Evolutionary conservation across 2,329 filamentous ascomycete species (phyloP).

Genomic region (Colletotrichum sp.): DNA sequence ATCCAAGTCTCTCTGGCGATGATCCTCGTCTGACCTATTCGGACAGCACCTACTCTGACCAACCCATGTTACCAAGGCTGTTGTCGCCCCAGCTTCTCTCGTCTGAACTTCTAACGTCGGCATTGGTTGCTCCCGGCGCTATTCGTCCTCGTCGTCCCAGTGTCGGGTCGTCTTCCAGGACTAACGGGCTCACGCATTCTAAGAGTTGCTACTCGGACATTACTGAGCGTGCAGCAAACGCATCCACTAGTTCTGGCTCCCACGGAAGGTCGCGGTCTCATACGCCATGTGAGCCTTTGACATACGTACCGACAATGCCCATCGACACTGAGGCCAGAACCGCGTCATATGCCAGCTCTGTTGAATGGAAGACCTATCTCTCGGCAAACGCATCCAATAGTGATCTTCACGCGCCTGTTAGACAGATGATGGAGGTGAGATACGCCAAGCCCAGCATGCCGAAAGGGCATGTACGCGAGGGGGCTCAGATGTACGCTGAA

Average conservation of each 20-base stretch:
- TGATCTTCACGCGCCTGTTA: not conserved
- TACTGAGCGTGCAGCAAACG: not conserved
- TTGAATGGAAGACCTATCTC: constrained; percentile 62
- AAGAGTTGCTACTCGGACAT: not conserved
- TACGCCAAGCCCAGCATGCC: constrained; percentile 25
- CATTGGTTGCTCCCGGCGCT: not conserved
- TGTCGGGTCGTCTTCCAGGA: no score
- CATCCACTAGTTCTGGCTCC: not conserved
- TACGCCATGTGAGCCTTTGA: not conserved
- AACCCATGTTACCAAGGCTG: not conserved
- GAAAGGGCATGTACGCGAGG: constrained; percentile 51
- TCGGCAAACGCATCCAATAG: constrained; percentile 53
- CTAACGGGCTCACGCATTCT: not conserved
- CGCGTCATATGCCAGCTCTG: constrained; percentile 48
- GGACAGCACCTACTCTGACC: constrained; percentile 55
- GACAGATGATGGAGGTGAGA: constrained; percentile 7
- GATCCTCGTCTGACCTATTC: constrained; percentile 43
- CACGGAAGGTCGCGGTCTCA: not conserved
- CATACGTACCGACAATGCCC: constrained; percentile 29
- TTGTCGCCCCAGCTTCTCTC: not conserved
- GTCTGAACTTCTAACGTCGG: not conserved
- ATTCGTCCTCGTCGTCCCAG: not conserved
- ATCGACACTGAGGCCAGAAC: constrained; percentile 31
- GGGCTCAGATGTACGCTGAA: constrained; percentile 51
- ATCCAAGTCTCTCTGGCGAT: constrained; percentile 46